These are phyloP conservation scores for Mallotus japonicus DNA, from an alignment of 441 rosid genomes.

Conservation along the genomic window DNA sequence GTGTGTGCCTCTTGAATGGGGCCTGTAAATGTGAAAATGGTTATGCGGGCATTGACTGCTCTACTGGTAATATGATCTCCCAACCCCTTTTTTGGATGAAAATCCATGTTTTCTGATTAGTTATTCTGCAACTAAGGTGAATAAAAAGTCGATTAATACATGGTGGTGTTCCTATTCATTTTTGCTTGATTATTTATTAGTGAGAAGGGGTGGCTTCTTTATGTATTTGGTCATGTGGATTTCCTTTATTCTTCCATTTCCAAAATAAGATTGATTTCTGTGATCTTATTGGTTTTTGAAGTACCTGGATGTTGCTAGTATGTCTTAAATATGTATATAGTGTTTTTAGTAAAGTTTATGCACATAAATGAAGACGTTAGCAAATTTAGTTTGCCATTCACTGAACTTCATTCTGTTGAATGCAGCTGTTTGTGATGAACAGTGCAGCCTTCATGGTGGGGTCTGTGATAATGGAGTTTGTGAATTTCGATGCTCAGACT, in stretches of 20 bases:
- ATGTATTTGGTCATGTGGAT: not conserved
- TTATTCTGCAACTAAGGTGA: not conserved
- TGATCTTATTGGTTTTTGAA: not conserved
- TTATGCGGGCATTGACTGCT: constrained; percentile 89
- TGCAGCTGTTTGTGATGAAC: constrained; percentile 94
- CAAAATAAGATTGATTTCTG: not conserved
- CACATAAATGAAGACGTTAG: not conserved
- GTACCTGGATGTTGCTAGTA: not conserved
- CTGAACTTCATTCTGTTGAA: constrained; percentile 18
- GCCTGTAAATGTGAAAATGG: constrained; percentile 72
- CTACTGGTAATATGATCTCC: constrained; percentile 59
- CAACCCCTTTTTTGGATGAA: not conserved
- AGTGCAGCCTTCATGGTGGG: constrained; percentile 98
- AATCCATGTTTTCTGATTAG: not conserved
- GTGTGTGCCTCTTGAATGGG: constrained; percentile 75
- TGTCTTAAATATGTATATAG: not conserved
- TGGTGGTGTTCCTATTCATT: not conserved
- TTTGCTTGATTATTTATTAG: not conserved
- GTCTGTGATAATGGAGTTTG: constrained; percentile 99
- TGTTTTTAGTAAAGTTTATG: not conserved
- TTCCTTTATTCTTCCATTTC: not conserved
- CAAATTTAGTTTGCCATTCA: not conserved
- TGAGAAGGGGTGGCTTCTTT: not conserved
- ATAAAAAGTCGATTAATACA: not conserved
- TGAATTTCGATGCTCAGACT: constrained; percentile 98